Conservation (phyloP, 805 yeast species). For the Priceomyces castillae region DNA sequence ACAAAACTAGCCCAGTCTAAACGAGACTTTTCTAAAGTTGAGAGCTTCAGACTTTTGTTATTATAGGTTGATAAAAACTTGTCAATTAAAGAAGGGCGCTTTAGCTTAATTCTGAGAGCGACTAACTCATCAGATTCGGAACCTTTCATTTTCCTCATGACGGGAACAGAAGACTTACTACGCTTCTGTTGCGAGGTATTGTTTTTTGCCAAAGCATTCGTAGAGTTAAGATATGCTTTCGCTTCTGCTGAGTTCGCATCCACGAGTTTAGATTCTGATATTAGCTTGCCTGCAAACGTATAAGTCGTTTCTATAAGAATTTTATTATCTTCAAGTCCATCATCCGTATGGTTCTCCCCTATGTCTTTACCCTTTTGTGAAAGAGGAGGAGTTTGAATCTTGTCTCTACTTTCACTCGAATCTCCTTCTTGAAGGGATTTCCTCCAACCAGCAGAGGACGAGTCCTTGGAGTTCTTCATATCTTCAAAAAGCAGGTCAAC, state of each 20-base stretch:
- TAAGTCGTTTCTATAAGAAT: constrained; percentile 74
- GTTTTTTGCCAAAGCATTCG: constrained; percentile 31
- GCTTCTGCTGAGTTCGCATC: constrained; percentile 82
- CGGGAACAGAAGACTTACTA: constrained; percentile 29
- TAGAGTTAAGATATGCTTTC: constrained; percentile 66
- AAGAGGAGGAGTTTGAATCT: constrained; percentile 4
- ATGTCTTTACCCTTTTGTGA: constrained; percentile 8
- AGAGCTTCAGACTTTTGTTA: constrained; percentile 67
- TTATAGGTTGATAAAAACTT: constrained; percentile 65
- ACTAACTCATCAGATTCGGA: constrained; percentile 26
- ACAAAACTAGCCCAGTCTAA: constrained; percentile 95
- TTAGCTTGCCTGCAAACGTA: constrained; percentile 84
- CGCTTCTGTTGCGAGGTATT: constrained; percentile 5
- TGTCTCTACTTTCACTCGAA: constrained; percentile 14
- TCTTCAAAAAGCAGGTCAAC: constrained; percentile 32
- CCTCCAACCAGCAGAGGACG: constrained; percentile 9
- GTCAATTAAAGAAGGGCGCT: constrained; percentile 73
- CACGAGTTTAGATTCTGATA: constrained; percentile 77
- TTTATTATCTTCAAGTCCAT: constrained; percentile 39
- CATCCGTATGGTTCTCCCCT: constrained; percentile 1
- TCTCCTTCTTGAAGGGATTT: neutral
- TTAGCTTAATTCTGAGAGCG: constrained; percentile 54
- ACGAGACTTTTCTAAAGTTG: constrained; percentile 89
- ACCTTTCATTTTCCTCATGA: constrained; percentile 32
- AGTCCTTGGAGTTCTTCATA: constrained; percentile 17